A percentile compares a stretch with the other conserved stretches of the same genome.
Conservation (phyloP, 192 early-diverging fungal species). For the Entomortierella beljakovae region DNA sequence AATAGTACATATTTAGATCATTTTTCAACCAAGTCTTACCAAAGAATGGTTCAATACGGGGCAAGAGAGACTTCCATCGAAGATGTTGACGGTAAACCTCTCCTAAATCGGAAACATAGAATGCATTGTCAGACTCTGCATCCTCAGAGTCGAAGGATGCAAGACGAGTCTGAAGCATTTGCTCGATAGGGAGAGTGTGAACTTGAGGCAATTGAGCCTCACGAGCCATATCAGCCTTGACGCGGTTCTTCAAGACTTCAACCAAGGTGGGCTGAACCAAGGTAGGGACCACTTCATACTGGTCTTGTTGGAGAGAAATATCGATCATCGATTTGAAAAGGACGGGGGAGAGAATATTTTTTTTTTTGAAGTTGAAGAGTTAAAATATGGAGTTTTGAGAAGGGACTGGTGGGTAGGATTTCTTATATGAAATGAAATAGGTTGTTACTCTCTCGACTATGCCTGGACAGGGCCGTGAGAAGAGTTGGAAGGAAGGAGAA, state of each 20-base stretch:
- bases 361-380: constrained; percentile 2
- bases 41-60: constrained; percentile 96
- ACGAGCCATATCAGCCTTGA: constrained; percentile 48
- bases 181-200: constrained; percentile 48
- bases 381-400: neutral
- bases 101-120: constrained; percentile 95
- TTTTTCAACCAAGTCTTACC: constrained; percentile 59
- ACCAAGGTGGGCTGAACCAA: constrained; percentile 55
- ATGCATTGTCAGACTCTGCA: constrained; percentile 85
- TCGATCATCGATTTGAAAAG: constrained; percentile 48
- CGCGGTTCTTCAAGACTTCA: constrained; percentile 50
- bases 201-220: constrained; percentile 44
- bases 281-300: constrained; percentile 52
- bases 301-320: constrained; percentile 54
- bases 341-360: neutral
- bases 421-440: neutral
- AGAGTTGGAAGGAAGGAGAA: constrained; percentile 33
- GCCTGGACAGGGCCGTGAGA: constrained; percentile 55
- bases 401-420: neutral
- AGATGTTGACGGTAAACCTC: constrained; percentile 89
- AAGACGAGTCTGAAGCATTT: constrained; percentile 50
- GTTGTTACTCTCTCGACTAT: constrained; percentile 29
- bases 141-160: constrained; percentile 57
- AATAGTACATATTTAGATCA: neutral
- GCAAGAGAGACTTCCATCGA: constrained; percentile 86